Evolutionary conservation across 257 asterid species (phyloP).

Genomic region (Solanum arcanum): DNA sequence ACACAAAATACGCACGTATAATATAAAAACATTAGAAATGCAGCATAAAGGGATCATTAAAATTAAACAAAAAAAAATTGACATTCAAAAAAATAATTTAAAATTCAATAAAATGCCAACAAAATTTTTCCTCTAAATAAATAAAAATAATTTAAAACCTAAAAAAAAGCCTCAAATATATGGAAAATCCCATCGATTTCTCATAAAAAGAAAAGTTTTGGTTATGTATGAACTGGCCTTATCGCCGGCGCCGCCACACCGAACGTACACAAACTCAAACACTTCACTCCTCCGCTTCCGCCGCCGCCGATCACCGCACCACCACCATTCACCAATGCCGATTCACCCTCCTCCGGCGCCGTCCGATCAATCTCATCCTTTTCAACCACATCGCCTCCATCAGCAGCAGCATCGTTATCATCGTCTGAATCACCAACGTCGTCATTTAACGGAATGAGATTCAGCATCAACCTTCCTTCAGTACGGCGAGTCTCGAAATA

Average conservation of each 20-base stretch:
- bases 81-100: neutral
- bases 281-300: conserved; percentile 17
- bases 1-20: neutral
- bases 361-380: neutral
- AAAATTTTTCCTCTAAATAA: neutral
- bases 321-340: neutral
- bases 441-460: conserved; percentile 32
- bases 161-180: neutral
- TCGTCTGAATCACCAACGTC: neutral
- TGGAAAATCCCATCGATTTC: neutral
- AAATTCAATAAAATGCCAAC: neutral
- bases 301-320: neutral
- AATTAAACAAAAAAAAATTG: neutral
- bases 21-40: neutral
- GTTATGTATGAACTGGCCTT: conserved; percentile 35
- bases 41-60: neutral
- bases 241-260: conserved; percentile 18
- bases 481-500: conserved; percentile 49
- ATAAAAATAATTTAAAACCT: neutral
- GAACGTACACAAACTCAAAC: conserved; percentile 23
- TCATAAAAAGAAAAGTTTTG: neutral
- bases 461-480: conserved; percentile 49
- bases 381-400: neutral
- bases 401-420: neutral
- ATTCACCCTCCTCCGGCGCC: neutral